Evolutionary conservation across 208 protist genomes (phyloP).

Genomic region (Histomonas meleagridis): DNA sequence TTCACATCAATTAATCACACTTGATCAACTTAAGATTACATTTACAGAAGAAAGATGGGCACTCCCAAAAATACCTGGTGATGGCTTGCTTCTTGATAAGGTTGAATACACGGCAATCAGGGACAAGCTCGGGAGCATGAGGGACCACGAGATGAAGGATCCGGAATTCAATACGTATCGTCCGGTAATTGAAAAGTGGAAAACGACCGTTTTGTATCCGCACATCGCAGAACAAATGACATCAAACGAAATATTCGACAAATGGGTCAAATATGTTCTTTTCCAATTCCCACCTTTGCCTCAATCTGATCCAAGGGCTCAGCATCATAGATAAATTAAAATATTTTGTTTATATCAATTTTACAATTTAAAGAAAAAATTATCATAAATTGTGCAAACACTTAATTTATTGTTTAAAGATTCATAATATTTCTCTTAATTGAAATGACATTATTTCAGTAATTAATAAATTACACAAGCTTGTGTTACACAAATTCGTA

Average conservation of each 20-base stretch:
- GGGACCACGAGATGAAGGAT: too few species aligned
- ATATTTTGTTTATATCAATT: too few species aligned
- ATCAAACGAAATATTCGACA: neutral
- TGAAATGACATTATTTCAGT: too few species aligned
- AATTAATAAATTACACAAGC: too few species aligned
- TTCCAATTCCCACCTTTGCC: neutral
- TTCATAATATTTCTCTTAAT: too few species aligned
- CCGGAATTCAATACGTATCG: neutral
- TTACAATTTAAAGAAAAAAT: too few species aligned
- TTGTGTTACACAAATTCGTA: too few species aligned
- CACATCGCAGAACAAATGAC: neutral
- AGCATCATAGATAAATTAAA: too few species aligned
- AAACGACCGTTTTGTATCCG: neutral
- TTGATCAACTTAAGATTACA: neutral
- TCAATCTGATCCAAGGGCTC: too few species aligned
- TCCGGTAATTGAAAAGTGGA: neutral
- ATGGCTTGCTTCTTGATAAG: neutral
- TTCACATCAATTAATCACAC: neutral
- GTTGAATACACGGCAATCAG: neutral
- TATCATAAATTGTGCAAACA: too few species aligned
- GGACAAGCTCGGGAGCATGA: too few species aligned
- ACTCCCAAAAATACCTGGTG: neutral
- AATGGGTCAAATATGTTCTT: neutral
- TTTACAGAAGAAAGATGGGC: neutral
- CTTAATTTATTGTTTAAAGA: too few species aligned